Base-by-base conservation (phyloP, 805 yeast species). In the Jamesozyma spencerorum region DNA sequence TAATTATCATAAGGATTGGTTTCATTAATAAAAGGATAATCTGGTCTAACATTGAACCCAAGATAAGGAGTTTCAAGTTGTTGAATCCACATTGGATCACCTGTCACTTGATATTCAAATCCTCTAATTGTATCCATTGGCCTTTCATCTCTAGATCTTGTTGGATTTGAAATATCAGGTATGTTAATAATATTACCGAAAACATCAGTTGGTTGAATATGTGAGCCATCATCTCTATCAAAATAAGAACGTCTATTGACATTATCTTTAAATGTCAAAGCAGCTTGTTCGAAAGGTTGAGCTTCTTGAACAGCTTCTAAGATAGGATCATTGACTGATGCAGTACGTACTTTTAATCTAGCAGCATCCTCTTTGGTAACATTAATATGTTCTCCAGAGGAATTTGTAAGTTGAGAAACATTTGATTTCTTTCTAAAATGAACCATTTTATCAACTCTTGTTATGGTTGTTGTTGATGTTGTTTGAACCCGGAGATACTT, bases 121-220 rank as follows among this genome's bases (percentile, higher is more conserved):
- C 85, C 72, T 49, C 97, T 72, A 54, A 92, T 88, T 2, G 98
- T 92, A 62, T 94, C 98, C 53, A 92, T 66, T 2, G 98, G 98
- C 54, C 98, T 77, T 64, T 92, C 98, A 60, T 88, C 90, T 63
- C 97, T 75, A 18, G 83, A 65, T 55, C 98, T 75, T 7, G 96
- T 80, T 18, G 98, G 98, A 57, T 92, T 92, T 31, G 95, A 85
- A 50, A 81, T 71, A 60, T 92, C 98, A 10, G 94, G 84, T 48
- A 75, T 76, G 3, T 55, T 56, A 53, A 92, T 92, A 5, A 79
- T 75, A 42, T 74, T 73, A n/a, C 98, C 98, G 61, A 87, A 90
- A 31, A 85, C 78, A 60, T 92, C 98, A 11, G 30, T 41, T 10
- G 43, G 30, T 50, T 46, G 47, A n/a, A 53, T 37, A 20, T 77